Evolutionary conservation across 768 basidiomycete genomes (phyloP).

Genomic region (Xerocomus spinulosus): DNA sequence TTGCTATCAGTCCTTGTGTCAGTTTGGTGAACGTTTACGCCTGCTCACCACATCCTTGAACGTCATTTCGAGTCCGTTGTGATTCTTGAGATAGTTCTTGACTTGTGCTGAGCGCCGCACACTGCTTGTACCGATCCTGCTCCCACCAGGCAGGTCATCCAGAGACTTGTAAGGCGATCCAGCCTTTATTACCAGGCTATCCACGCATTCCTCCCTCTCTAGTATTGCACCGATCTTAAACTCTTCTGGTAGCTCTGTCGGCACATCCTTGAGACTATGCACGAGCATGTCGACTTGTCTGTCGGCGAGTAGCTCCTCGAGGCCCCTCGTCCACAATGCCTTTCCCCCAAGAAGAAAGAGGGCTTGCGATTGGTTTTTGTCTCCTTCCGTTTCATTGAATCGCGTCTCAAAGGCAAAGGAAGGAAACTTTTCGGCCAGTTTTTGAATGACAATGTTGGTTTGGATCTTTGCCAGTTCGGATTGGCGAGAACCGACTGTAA

Average conservation of each 20-base stretch:
- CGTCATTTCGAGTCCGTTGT: constrained; percentile 39
- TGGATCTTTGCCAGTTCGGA: constrained; percentile 90
- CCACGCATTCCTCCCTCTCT: constrained; percentile 83
- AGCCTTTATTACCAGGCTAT: constrained; percentile 81
- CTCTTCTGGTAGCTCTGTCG: constrained; percentile 78
- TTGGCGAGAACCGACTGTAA: constrained; percentile 78
- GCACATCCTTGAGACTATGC: constrained; percentile 91
- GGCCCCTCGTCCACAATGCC: constrained; percentile 92
- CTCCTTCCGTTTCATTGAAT: constrained; percentile 71
- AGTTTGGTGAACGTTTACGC: not conserved
- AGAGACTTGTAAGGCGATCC: constrained; percentile 66
- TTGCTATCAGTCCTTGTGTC: not conserved
- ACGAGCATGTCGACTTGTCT: constrained; percentile 84
- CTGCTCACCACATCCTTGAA: constrained; percentile 85
- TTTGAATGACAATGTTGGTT: constrained; percentile 71
- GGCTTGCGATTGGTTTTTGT: constrained; percentile 87
- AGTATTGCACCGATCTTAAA: constrained; percentile 83
- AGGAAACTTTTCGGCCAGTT: constrained; percentile 57
- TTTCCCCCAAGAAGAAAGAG: constrained; percentile 90
- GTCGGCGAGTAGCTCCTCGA: constrained; percentile 78
- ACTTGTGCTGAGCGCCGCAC: constrained; percentile 91
- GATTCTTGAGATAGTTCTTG: constrained; percentile 63
- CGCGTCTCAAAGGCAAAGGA: constrained; percentile 44
- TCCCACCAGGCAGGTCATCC: constrained; percentile 81
- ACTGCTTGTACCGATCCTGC: constrained; percentile 93